A percentile compares a stretch with the other conserved stretches of the same genome.
phyloP scores from a whole-genome alignment of 192 early-diverging fungal genomes.

The Cladochytrium replicatum region DNA sequence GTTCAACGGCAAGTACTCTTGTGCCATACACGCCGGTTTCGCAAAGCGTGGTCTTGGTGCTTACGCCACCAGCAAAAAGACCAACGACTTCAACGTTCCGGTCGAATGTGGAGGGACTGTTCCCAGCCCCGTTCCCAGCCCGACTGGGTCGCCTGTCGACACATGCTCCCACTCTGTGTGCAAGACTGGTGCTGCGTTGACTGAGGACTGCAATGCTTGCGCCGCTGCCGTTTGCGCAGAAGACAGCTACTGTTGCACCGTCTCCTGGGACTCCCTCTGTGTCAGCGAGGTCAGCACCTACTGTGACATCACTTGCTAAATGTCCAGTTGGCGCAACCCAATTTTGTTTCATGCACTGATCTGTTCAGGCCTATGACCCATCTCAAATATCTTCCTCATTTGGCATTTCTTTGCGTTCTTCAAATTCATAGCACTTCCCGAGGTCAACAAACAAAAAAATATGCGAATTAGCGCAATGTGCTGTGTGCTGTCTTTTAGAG shows the following conservation, averaged over 20 bases:
- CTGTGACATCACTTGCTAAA: conserved; percentile 2
- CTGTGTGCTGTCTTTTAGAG: too few relatives aligned
- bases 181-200: neutral
- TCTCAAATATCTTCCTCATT: too few relatives aligned
- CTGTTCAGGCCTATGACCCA: too few relatives aligned
- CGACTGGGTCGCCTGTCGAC: neutral
- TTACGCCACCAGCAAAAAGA: neutral
- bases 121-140: too few relatives aligned
- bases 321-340: too few relatives aligned
- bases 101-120: neutral
- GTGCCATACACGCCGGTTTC: conserved; percentile 11
- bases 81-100: neutral
- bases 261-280: conserved; percentile 2
- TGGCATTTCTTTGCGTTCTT: too few relatives aligned
- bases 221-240: neutral
- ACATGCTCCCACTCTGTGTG: conserved; percentile 1
- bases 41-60: conserved; percentile 3
- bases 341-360: too few relatives aligned
- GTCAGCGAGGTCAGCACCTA: conserved; percentile 2
- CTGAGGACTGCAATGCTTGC: conserved; percentile 1
- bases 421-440: too few relatives aligned
- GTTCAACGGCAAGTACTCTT: conserved; percentile 16
- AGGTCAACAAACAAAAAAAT: too few relatives aligned
- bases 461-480: too few relatives aligned
- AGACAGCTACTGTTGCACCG: conserved; percentile 1